Conservation (phyloP, 345 rosid species). For the Cochlearia excelsa region DNA sequence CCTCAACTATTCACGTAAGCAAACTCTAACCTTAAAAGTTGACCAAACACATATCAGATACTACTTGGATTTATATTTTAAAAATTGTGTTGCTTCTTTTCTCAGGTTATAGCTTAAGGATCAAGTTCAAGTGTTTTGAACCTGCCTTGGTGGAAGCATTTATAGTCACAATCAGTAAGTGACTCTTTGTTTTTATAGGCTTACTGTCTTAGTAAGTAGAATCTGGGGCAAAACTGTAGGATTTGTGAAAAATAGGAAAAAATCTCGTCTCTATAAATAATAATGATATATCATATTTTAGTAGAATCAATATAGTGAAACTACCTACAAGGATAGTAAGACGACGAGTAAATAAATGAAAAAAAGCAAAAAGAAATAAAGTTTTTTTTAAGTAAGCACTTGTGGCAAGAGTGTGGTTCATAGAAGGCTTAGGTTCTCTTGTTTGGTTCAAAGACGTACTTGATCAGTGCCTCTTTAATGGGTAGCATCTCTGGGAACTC, state of each 20-base stretch:
- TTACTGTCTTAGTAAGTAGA: constrained; percentile 6
- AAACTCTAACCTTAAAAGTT: constrained; percentile 8
- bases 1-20: constrained; percentile 72
- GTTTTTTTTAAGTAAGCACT: constrained; percentile 17
- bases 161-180: constrained; percentile 29
- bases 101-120: constrained; percentile 33
- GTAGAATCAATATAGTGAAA: constrained; percentile 36
- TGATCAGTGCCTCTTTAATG: constrained; percentile 51
- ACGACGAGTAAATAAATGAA: constrained; percentile 12
- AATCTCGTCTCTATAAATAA: constrained; percentile 31
- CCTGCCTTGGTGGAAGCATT: constrained; percentile 28
- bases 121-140: constrained; percentile 18
- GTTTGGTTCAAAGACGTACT: constrained; percentile 13
- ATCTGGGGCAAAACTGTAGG: constrained; percentile 5
- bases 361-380: not conserved
- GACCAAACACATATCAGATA: constrained; percentile 5
- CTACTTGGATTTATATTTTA: not conserved
- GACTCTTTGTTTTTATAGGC: constrained; percentile 18
- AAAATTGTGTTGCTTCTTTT: not conserved
- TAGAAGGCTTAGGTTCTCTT: constrained; percentile 38
- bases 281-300: constrained; percentile 33
- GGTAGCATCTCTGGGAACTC: constrained; percentile 55
- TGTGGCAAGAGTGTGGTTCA: constrained; percentile 2
- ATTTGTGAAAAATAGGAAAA: constrained; percentile 12
- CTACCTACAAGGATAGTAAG: constrained; percentile 30